phyloP scores from a whole-genome alignment of 2,329 filamentous ascomycete species.

The Cephalotrichum gorgonifer region DNA sequence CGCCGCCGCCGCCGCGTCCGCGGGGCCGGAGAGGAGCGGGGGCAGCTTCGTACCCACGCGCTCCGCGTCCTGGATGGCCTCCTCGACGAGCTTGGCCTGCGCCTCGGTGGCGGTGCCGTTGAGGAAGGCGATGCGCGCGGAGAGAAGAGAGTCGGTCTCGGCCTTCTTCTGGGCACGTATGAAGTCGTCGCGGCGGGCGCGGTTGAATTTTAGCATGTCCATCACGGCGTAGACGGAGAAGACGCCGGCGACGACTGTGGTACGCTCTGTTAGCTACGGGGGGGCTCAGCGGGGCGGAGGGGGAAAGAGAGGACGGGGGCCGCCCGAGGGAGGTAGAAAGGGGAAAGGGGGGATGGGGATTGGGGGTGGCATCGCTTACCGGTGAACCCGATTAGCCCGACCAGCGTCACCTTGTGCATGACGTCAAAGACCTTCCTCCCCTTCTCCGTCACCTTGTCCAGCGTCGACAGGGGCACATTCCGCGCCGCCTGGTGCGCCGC shows the following conservation, averaged over 20 bases:
- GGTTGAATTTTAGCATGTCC: conserved; percentile 53
- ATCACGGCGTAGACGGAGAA: conserved; percentile 48
- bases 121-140: conserved; percentile 50
- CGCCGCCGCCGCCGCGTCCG: neutral
- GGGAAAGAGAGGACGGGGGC: neutral
- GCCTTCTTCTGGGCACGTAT: conserved; percentile 42
- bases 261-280: neutral
- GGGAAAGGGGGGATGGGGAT: neutral
- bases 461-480: conserved; percentile 41
- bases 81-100: conserved; percentile 46
- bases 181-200: conserved; percentile 49
- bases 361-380: conserved; percentile 27
- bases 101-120: conserved; percentile 45
- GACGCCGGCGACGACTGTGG: conserved; percentile 41
- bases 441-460: conserved; percentile 37
- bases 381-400: conserved; percentile 44
- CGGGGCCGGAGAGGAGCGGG: conserved; percentile 29
- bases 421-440: conserved; percentile 42
- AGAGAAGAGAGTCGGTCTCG: conserved; percentile 42
- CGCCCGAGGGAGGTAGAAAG: neutral
- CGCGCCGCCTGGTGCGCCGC: conserved; percentile 58
- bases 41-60: conserved; percentile 35
- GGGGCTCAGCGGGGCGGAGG: neutral
- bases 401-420: conserved; percentile 44
- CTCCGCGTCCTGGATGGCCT: conserved; percentile 39